phyloP scores from a whole-genome alignment of 768 basidiomycete genomes.

The Collybiopsis confluens region DNA sequence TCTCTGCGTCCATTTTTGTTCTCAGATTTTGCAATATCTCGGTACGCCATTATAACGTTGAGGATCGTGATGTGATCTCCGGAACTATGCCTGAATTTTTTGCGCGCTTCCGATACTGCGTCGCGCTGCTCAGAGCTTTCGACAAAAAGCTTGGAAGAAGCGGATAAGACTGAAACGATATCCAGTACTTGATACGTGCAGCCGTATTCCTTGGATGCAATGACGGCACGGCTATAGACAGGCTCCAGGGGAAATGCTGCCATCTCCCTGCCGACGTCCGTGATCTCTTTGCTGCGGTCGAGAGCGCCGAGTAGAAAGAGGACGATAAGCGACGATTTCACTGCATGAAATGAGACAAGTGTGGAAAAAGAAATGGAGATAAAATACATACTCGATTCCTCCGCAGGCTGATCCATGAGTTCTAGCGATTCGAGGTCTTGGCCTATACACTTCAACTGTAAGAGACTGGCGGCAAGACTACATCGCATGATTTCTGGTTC shows the following conservation, averaged over 20 bases:
- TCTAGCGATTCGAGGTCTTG: constrained; percentile 79
- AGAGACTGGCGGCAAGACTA: constrained; percentile 75
- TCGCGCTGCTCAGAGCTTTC: constrained; percentile 77
- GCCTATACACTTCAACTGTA: constrained; percentile 82
- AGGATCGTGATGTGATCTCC: constrained; percentile 92
- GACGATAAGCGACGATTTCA: constrained; percentile 58
- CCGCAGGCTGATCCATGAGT: constrained; percentile 85
- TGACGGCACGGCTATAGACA: constrained; percentile 66
- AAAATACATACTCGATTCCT: constrained; percentile 59
- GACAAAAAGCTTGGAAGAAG: constrained; percentile 77
- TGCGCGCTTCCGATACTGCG: constrained; percentile 59
- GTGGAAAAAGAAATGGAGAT: background rate
- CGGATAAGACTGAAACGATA: constrained; percentile 79
- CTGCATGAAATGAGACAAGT: constrained; percentile 26
- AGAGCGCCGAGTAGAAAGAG: constrained; percentile 82
- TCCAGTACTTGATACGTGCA: constrained; percentile 80
- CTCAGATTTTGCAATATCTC: constrained; percentile 54
- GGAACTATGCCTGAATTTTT: constrained; percentile 75
- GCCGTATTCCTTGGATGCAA: constrained; percentile 68
- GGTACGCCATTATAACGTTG: constrained; percentile 79
- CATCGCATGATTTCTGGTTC: constrained; percentile 91
- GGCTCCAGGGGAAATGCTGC: constrained; percentile 93
- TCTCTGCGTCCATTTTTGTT: constrained; percentile 46
- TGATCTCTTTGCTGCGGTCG: constrained; percentile 60
- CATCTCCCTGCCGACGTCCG: constrained; percentile 76